A percentile compares a stretch with the other conserved stretches of the same genome.
These are phyloP conservation scores for Stevia rebaudiana DNA, from an alignment of 140 eudicot genomes.

Conservation along the genomic window DNA sequence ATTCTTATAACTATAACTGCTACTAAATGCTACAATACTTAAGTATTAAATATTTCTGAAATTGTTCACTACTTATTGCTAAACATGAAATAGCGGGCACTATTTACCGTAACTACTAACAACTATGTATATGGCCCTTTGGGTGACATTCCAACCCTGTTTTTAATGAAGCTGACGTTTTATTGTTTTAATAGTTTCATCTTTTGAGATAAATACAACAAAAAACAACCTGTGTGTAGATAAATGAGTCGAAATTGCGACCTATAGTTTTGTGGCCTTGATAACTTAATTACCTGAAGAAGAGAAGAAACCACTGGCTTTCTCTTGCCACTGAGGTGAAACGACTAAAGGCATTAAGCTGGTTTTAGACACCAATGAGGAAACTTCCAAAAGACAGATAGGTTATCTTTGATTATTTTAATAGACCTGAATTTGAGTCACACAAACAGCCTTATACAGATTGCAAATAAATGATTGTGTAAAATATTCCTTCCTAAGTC, in stretches of 20 bases:
- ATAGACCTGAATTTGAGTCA: not conserved
- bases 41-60: no score
- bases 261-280: not conserved
- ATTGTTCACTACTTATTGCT: no score
- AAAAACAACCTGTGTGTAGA: not conserved
- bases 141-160: not conserved
- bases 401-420: not conserved
- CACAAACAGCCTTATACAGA: constrained; percentile 1
- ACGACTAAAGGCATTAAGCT: constrained; percentile 63
- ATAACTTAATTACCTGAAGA: constrained; percentile 58
- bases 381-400: not conserved
- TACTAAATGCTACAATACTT: no score
- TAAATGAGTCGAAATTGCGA: not conserved
- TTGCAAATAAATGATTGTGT: not conserved
- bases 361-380: constrained; percentile 20
- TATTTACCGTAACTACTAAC: no score
- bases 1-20: no score
- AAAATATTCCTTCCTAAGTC: constrained; percentile 2
- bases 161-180: not conserved
- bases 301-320: constrained; percentile 84
- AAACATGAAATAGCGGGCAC: no score
- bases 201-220: not conserved
- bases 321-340: constrained; percentile 99
- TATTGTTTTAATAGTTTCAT: not conserved
- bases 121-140: no score